Conservation (phyloP, 805 yeast species). For the Wickerhamomyces hampshirensis region DNA sequence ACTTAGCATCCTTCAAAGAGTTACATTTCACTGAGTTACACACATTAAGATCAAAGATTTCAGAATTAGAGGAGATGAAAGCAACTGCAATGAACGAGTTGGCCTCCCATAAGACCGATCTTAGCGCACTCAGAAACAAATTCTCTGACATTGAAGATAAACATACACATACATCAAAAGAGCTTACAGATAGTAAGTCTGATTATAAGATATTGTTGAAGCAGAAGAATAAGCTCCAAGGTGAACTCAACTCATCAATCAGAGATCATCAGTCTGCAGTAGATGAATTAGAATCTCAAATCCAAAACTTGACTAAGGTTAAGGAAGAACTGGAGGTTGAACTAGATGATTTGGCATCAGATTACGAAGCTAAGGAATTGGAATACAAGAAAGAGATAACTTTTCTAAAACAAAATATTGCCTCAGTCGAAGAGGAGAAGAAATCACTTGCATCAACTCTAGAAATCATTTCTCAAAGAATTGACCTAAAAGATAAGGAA, state of each 20-base stretch:
- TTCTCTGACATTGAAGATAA: too few relatives aligned
- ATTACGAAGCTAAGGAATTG: conserved; percentile 26
- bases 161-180: conserved; percentile 3
- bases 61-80: not conserved
- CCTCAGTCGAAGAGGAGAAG: conserved; percentile 27
- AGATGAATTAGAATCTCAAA: conserved; percentile 3
- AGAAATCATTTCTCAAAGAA: conserved; percentile 29
- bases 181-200: not conserved
- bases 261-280: conserved; percentile 1
- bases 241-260: conserved; percentile 1
- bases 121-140: too few relatives aligned
- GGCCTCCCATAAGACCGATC: conserved; percentile 4
- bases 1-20: conserved; percentile 5
- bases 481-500: conserved; percentile 24
- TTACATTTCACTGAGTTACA: conserved; percentile 1
- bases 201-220: conserved; percentile 2
- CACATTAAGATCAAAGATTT: conserved; percentile 1
- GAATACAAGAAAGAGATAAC: conserved; percentile 23
- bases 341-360: conserved; percentile 23
- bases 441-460: conserved; percentile 29
- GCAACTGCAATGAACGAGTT: conserved; percentile 4
- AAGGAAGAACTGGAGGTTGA: conserved; percentile 18
- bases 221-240: conserved; percentile 1
- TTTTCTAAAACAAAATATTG: conserved; percentile 23
- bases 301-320: conserved; percentile 4